Percentiles rank a stretch among this genome's conserved stretches.
phyloP scores from a whole-genome alignment of 177 flowering plant genomes.

The Vitis hybrid region DNA sequence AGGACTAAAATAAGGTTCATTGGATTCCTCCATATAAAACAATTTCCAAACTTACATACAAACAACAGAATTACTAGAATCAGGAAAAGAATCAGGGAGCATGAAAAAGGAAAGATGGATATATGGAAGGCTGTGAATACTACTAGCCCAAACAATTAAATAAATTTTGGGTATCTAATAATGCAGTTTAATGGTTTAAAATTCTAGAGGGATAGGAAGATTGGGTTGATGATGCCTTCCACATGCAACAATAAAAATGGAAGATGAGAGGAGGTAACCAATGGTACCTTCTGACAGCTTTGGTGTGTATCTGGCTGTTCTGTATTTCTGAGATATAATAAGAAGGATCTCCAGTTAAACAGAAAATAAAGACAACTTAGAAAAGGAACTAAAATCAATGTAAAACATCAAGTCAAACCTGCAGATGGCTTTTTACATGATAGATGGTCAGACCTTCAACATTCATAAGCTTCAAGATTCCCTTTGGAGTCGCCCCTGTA shows the following conservation, averaged over 20 bases:
- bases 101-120: no score
- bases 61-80: no score
- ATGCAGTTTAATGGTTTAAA: not conserved
- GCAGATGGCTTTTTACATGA: constrained; percentile 76
- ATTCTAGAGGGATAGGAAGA: not conserved
- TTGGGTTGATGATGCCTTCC: not conserved
- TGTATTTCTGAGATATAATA: constrained; percentile 49
- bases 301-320: constrained; percentile 66
- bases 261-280: not conserved
- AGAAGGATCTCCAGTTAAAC: constrained; percentile 3
- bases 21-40: no score
- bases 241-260: not conserved
- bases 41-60: no score
- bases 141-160: no score
- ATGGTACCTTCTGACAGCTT: constrained; percentile 58
- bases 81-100: no score
- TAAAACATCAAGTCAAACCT: constrained; percentile 30
- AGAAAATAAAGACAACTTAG: not conserved
- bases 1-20: no score
- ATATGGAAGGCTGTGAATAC: no score
- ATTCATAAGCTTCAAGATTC: constrained; percentile 64
- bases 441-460: constrained; percentile 63
- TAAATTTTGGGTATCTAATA: no score
- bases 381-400: not conserved
- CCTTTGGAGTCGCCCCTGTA: constrained; percentile 74